Conservation (phyloP, 1,284 basidiomycete species). For the Ustilago shanxiensis region DNA sequence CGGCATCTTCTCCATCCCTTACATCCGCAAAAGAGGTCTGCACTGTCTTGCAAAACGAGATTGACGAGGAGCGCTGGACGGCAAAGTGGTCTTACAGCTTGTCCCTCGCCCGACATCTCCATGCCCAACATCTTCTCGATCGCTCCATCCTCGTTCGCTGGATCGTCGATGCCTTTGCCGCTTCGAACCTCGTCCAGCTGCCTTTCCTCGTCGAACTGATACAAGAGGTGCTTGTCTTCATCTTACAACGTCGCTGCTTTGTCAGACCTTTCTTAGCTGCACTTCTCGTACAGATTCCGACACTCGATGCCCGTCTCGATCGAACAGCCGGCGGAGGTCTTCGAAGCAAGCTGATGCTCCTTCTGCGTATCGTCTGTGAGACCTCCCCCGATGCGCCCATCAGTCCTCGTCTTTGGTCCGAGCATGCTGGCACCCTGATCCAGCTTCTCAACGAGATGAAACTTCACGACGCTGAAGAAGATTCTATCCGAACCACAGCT, state of each 20-base stretch:
- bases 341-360: conserved; percentile 33
- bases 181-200: conserved; percentile 47
- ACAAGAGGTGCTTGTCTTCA: conserved; percentile 41
- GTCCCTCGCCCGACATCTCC: conserved; percentile 78
- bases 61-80: conserved; percentile 81
- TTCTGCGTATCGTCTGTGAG: conserved; percentile 43
- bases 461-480: conserved; percentile 9
- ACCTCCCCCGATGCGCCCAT: conserved; percentile 77
- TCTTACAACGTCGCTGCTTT: conserved; percentile 41
- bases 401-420: conserved; percentile 73
- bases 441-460: conserved; percentile 32
- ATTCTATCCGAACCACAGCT: neutral
- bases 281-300: conserved; percentile 28
- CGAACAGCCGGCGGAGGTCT: conserved; percentile 23
- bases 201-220: conserved; percentile 48
- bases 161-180: conserved; percentile 82
- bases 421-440: conserved; percentile 26
- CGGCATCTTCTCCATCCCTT: conserved; percentile 16
- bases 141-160: conserved; percentile 83
- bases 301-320: conserved; percentile 30
- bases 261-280: conserved; percentile 34
- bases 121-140: conserved; percentile 85
- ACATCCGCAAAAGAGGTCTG: conserved; percentile 29
- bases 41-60: conserved; percentile 71
- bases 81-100: conserved; percentile 82